Evolutionary conservation across 192 early-diverging fungal species (phyloP).

Genomic region (Gaertneriomyces sp.): DNA sequence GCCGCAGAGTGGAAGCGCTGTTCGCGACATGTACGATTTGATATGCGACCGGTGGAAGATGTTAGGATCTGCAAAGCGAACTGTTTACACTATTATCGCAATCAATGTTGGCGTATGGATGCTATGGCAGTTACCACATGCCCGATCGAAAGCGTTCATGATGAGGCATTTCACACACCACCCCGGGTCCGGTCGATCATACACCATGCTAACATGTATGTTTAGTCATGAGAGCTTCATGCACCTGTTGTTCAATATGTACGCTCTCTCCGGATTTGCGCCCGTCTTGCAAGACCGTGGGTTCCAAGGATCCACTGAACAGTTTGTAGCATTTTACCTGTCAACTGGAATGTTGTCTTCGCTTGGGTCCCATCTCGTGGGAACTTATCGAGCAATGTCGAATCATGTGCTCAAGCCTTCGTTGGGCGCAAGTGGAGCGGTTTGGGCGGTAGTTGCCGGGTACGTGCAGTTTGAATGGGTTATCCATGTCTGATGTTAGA

Average conservation of each 20-base stretch:
- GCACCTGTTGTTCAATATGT: constrained; percentile 80
- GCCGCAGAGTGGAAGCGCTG: too few species aligned
- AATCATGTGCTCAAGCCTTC: constrained; percentile 47
- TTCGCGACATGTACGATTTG: background rate
- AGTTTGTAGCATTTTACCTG: constrained; percentile 69
- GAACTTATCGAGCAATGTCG: constrained; percentile 16
- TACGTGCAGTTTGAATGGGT: background rate
- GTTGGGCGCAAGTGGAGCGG: constrained; percentile 80
- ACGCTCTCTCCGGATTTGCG: constrained; percentile 56
- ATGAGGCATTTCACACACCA: constrained; percentile 72
- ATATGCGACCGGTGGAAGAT: constrained; percentile 19
- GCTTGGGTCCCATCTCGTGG: constrained; percentile 61
- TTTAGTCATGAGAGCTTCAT: constrained; percentile 72
- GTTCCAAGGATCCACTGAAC: constrained; percentile 12
- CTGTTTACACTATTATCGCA: constrained; percentile 55
- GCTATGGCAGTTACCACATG: constrained; percentile 66
- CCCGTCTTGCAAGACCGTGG: constrained; percentile 18
- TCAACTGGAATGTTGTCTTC: constrained; percentile 64
- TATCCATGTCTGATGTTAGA: background rate
- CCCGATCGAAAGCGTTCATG: constrained; percentile 63
- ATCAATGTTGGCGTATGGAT: constrained; percentile 71
- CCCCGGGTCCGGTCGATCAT: constrained; percentile 58
- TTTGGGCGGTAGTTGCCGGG: constrained; percentile 68
- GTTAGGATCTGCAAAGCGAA: constrained; percentile 30
- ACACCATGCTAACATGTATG: constrained; percentile 73